phyloP scores from a whole-genome alignment of 176 grass and related monocot species.

The Triticum dicoccoides region DNA sequence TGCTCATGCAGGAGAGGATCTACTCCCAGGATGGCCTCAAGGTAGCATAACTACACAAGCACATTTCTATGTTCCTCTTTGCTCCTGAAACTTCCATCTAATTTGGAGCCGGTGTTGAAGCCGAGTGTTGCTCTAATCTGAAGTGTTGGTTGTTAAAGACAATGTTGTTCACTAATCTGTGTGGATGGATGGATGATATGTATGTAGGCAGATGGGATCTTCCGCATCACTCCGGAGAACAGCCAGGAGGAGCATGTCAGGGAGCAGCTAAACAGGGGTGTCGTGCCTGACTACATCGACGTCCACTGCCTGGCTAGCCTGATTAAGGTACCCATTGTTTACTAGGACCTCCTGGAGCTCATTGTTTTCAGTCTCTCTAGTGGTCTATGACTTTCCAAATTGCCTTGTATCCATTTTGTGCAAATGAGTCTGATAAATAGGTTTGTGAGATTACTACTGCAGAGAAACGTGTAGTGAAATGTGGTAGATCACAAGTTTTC shows the following conservation, averaged over 20 bases:
- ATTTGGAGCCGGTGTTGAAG: neutral
- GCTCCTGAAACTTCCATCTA: neutral
- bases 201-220: constrained; percentile 89
- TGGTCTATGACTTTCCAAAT: neutral
- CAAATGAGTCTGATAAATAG: neutral
- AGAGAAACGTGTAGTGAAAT: neutral
- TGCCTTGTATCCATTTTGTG: neutral
- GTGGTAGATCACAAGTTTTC: too few relatives aligned
- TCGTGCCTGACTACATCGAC: constrained; percentile 80
- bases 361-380: too few relatives aligned
- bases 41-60: constrained; percentile 30
- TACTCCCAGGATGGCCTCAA: constrained; percentile 74
- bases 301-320: constrained; percentile 87
- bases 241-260: constrained; percentile 86
- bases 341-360: too few relatives aligned
- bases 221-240: constrained; percentile 38
- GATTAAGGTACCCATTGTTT: constrained; percentile 61
- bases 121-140: too few relatives aligned
- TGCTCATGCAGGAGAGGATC: constrained; percentile 67
- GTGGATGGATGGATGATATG: neutral
- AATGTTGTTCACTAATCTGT: neutral
- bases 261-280: constrained; percentile 81
- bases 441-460: neutral
- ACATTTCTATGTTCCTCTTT: neutral
- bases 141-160: neutral